These are phyloP conservation scores for Zychaea mexicana DNA, from an alignment of 371 early-diverging fungal species.

Conservation along the genomic window DNA sequence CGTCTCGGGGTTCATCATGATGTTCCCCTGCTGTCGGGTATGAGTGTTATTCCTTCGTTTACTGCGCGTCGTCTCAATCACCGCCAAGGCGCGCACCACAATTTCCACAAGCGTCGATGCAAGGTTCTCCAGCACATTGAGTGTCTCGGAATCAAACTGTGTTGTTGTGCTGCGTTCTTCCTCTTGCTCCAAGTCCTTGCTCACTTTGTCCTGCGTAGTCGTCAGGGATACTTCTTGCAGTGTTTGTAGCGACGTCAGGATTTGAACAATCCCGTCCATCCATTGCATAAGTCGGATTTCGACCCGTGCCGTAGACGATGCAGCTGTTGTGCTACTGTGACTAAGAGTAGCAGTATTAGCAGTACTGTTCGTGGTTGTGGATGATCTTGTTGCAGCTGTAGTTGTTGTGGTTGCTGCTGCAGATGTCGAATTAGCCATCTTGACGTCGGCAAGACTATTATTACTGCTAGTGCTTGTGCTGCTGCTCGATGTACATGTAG, in stretches of 20 bases:
- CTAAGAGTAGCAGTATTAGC: too few species aligned
- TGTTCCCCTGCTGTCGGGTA: slow-evolving; percentile 24
- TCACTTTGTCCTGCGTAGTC: background rate
- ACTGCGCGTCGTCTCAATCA: slow-evolving; percentile 34
- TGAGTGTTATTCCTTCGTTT: background rate
- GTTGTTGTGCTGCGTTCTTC: background rate
- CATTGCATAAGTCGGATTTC: slow-evolving; percentile 47
- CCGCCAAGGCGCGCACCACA: slow-evolving; percentile 34
- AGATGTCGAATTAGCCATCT: slow-evolving; percentile 11
- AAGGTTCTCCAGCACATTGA: slow-evolving; percentile 28
- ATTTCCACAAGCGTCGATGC: slow-evolving; percentile 38
- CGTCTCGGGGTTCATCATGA: slow-evolving; percentile 37
- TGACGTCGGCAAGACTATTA: slow-evolving; percentile 5
- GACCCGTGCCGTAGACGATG: slow-evolving; percentile 14
- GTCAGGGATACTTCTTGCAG: slow-evolving; percentile 21
- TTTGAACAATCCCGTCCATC: slow-evolving; percentile 38
- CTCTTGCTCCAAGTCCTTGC: background rate
- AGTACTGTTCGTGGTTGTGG: too few species aligned
- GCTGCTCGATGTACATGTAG: background rate
- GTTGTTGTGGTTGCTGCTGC: background rate
- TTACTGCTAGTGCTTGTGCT: background rate
- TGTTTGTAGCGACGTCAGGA: slow-evolving; percentile 27
- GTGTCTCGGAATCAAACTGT: slow-evolving; percentile 3
- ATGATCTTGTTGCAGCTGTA: too few species aligned
- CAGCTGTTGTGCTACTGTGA: background rate